Base-by-base conservation (phyloP, 371 early-diverging fungal species). In the Coemansia sp. region DNA sequence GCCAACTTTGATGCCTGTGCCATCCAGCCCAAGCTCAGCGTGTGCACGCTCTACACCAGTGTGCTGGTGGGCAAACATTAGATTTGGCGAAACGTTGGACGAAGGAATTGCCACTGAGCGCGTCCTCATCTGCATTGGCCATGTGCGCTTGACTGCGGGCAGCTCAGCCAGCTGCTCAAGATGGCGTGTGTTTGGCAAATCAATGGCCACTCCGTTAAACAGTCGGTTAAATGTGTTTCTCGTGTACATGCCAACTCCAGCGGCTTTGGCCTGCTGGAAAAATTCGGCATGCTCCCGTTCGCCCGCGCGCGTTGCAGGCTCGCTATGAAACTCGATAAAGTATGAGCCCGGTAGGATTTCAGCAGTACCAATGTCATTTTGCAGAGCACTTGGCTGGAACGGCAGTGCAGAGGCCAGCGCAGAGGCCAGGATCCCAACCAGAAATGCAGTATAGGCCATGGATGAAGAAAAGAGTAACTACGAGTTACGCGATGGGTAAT, bases 1-100 rank as follows among this genome's bases (percentile, higher is more conserved):
- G 54, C 88, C 90, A 58, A 92, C 88, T 66, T 84, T 87, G 73
- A 90, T 76, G 10, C 89, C 88, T 57, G 80, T 81, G n/a, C 90
- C 91, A 24, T 82, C 84, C 47, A 82, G 34, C 2, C 84, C 83
- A 21, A 80, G 66, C 26, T 83, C 69, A 2, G 71, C 14, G 40
- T 84, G 84, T 8, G 84, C 83, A 14, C 68, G 50, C 61, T 82
- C 78, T 4, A 89, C 86, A 34, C 90, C 89, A 4, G 90, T 85
- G 82, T 86, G 80, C 18, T 68, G 66, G 68, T 88, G 88, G 4
- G 78, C 68, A 39, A 66, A 71, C 70, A 73, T 70, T 16, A 79
- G 80, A 45, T 79, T 79, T 14, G 80, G 80, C 0, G 69, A 40
- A 0, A 72, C 76, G 34, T 76, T 76, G 16, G 68, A 39, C 27